phyloP scores from a whole-genome alignment of 345 rosid species.

The Crucihimalaya himalaica region DNA sequence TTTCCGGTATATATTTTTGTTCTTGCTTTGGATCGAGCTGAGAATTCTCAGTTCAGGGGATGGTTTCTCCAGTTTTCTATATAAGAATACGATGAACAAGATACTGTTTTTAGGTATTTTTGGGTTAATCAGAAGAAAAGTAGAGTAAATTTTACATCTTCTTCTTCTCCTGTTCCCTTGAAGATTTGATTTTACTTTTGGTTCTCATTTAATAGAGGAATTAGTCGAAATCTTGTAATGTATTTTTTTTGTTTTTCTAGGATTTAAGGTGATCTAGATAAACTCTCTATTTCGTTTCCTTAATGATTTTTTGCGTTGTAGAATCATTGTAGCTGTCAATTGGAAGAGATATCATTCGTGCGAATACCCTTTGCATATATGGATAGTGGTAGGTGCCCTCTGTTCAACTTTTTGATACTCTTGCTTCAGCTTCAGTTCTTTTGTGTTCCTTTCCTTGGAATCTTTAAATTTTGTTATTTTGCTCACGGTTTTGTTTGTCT shows the following conservation, averaged over 20 bases:
- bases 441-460: neutral
- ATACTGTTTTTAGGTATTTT: neutral
- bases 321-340: conserved; percentile 85
- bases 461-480: neutral
- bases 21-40: conserved; percentile 33
- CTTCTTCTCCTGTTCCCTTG: neutral
- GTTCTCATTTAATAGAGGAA: neutral
- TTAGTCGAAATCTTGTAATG: neutral
- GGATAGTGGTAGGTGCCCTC: conserved; percentile 85
- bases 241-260: neutral
- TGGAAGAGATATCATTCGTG: conserved; percentile 83
- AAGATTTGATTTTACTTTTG: conserved; percentile 9
- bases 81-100: neutral
- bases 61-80: neutral
- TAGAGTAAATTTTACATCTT: neutral
- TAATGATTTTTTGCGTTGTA: conserved; percentile 33
- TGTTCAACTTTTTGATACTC: neutral
- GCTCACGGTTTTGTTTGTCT: conserved; percentile 7
- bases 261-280: conserved; percentile 19
- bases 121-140: neutral
- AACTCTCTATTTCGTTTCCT: conserved; percentile 30
- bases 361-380: conserved; percentile 88
- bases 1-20: neutral
- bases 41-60: neutral
- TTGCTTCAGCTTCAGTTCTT: neutral